Base-by-base conservation (phyloP, 164 flowering plant genomes). In the Platanus orientalis region DNA sequence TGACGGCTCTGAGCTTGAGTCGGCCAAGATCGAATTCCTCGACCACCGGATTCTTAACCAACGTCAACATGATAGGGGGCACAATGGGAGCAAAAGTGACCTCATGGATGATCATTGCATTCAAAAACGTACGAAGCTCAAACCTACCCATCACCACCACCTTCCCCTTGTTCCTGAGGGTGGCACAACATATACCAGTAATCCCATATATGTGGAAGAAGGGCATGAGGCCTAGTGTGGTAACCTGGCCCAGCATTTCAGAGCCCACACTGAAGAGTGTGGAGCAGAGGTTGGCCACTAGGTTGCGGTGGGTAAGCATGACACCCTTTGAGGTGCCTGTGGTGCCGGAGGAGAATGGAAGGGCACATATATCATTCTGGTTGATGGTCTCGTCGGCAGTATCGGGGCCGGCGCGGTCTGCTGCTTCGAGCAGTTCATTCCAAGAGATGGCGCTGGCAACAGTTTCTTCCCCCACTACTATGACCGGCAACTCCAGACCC, bases 341-440 rank as follows among this genome's bases (percentile, higher is more conserved):
- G 26, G 99, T 95, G 40, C 99, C 99, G n/a, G 99, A 95, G 19
- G 99, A 92, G 79, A 86, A 95, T 13, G 99, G 99, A 16, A 95
- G 84, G 1, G 99, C 99, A 59, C 99, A 95, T 4, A 92, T 68
- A 63, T 92, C 99, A 21, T 61, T 75, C 55, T 85, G 96, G 9
- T 57, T 24, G 49, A 88, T 55, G 0, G 71, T 51, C 16, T 81
- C 84, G 0, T 71, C 55, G 19, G 24, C 39, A 0, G 28, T 7
- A 3, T 49, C 69, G 0, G 58, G 56, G 61, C 77, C 76, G 1
- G 84, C 90, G 1, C 77, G 79, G 27, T 89, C 94, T 3, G 78
- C 90, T 42, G 96, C 96, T 36, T 78, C 72, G 1, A 92, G 82
- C 30, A 95, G 66, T 13, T 87, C 89, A 14, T 78, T 69, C 92